A percentile compares a stretch with the other conserved stretches of the same genome.
Conservation (phyloP, 2,329 filamentous ascomycete genomes). For the Juglanconis sp. region DNA sequence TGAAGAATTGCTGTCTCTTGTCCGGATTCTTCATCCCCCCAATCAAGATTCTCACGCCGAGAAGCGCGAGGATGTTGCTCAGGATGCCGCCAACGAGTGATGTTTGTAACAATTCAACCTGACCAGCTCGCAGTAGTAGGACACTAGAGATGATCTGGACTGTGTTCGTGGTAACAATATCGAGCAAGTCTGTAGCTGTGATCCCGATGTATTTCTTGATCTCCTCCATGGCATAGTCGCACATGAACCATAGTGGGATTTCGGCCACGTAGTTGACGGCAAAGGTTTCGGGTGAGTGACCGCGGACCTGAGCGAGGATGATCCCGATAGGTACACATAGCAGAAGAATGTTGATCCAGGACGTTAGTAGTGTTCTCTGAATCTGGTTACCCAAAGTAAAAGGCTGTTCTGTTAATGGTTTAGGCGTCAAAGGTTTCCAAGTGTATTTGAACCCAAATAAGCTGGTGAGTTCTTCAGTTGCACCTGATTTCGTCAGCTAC, state of each 20-base stretch:
- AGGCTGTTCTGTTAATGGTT: too few relatives aligned
- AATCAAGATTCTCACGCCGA: slow-evolving; percentile 7
- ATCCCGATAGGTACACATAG: slow-evolving; percentile 1
- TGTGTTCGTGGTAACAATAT: slow-evolving; percentile 2
- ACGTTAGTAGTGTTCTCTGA: slow-evolving; percentile 1
- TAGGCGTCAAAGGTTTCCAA: too few relatives aligned
- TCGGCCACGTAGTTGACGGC: slow-evolving; percentile 7
- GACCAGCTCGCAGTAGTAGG: not conserved
- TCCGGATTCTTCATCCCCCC: not conserved
- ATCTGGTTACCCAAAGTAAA: slow-evolving; percentile 5
- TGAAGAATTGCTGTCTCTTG: not conserved
- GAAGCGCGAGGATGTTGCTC: slow-evolving; percentile 8
- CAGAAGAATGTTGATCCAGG: slow-evolving; percentile 4
- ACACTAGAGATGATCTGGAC: slow-evolving; percentile 3
- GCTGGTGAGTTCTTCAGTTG: too few relatives aligned
- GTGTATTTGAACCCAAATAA: too few relatives aligned
- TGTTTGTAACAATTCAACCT: slow-evolving; percentile 6
- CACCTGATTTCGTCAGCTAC: too few relatives aligned
- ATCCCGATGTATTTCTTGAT: not conserved
- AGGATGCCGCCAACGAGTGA: slow-evolving; percentile 11
- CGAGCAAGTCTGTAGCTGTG: slow-evolving; percentile 1
- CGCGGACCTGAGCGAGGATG: not conserved
- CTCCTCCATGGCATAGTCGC: slow-evolving; percentile 2
- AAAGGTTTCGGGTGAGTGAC: not conserved
- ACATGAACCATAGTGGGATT: slow-evolving; percentile 9